phyloP scores from a whole-genome alignment of 140 eudicot species.

The Eryngium alpinum region DNA sequence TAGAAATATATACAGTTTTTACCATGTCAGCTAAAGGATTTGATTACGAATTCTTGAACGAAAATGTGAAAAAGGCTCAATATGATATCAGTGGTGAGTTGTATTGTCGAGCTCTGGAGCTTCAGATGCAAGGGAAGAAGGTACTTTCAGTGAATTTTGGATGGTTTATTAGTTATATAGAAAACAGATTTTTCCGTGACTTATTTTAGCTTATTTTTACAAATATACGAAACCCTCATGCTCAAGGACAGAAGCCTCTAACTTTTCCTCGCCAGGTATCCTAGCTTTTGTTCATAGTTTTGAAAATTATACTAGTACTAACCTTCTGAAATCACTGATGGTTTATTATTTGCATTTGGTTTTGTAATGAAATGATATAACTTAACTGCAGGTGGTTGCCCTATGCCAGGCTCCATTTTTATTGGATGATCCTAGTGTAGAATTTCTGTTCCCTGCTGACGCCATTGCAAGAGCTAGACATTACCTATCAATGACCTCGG shows the following conservation, averaged over 20 bases:
- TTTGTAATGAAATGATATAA: slow-evolving; percentile 10
- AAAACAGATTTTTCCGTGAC: neutral
- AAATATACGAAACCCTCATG: slow-evolving; percentile 98
- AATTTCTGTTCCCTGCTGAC: slow-evolving; percentile 94
- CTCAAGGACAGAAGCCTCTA: slow-evolving; percentile 94
- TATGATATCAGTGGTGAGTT: slow-evolving; percentile 98
- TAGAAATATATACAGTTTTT: slow-evolving; percentile 2
- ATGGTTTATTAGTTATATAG: neutral
- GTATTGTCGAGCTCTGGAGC: slow-evolving; percentile 98
- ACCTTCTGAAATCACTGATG: neutral
- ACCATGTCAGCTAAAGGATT: slow-evolving; percentile 65
- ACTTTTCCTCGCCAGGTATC: slow-evolving; percentile 97
- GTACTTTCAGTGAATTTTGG: slow-evolving; percentile 16
- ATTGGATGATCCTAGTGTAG: slow-evolving; percentile 96
- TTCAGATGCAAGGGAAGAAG: slow-evolving; percentile 98
- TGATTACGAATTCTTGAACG: slow-evolving; percentile 83
- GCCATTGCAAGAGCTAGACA: slow-evolving; percentile 92
- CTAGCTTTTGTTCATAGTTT: neutral
- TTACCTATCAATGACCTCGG: slow-evolving; percentile 74
- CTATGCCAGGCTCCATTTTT: slow-evolving; percentile 95
- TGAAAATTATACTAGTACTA: neutral
- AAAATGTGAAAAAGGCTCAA: slow-evolving; percentile 94
- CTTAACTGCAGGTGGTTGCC: slow-evolving; percentile 71
- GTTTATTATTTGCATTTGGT: neutral
- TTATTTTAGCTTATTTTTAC: slow-evolving; percentile 55